Percentiles rank a stretch among this genome's conserved stretches.
These are phyloP conservation scores for Botrytis squamosa DNA, from an alignment of 2,329 filamentous ascomycete species.

Conservation along the genomic window DNA sequence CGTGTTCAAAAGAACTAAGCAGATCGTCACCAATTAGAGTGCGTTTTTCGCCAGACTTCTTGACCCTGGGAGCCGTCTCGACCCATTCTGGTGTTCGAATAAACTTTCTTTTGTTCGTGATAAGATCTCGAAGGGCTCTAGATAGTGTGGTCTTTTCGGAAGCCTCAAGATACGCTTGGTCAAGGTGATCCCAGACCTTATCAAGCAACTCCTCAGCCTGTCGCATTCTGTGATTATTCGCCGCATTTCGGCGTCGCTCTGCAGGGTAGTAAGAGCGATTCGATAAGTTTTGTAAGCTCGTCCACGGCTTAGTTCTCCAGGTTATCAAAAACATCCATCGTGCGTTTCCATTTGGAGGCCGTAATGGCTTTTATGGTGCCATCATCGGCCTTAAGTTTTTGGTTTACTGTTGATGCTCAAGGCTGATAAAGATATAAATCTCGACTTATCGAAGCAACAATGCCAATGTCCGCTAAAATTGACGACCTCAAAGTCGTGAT, in stretches of 20 bases:
- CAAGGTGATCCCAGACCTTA: neutral
- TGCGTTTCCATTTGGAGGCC: neutral
- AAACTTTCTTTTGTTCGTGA: neutral
- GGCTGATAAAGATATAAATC: neutral
- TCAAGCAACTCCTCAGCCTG: neutral
- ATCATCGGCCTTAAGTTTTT: neutral
- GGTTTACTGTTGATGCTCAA: neutral
- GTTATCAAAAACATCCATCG: neutral
- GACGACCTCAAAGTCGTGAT: neutral
- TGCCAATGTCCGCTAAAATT: neutral
- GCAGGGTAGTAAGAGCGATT: neutral
- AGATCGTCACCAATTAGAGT: too few relatives aligned
- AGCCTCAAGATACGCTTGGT: neutral
- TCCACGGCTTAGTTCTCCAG: neutral
- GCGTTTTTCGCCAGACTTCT: too few relatives aligned
- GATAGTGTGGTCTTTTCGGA: neutral
- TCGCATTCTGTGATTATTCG: neutral
- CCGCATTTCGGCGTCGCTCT: neutral
- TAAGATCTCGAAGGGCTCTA: neutral
- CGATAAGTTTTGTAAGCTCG: neutral
- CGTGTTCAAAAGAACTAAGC: neutral
- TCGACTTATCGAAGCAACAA: neutral
- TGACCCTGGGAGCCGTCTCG: neutral
- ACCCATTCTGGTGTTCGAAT: constrained; percentile 2
- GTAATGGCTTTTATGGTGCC: neutral